Percentiles rank a stretch among this genome's conserved stretches.
Conservation (phyloP, 2,329 filamentous ascomycete genomes). For the Colletotrichum sp. region DNA sequence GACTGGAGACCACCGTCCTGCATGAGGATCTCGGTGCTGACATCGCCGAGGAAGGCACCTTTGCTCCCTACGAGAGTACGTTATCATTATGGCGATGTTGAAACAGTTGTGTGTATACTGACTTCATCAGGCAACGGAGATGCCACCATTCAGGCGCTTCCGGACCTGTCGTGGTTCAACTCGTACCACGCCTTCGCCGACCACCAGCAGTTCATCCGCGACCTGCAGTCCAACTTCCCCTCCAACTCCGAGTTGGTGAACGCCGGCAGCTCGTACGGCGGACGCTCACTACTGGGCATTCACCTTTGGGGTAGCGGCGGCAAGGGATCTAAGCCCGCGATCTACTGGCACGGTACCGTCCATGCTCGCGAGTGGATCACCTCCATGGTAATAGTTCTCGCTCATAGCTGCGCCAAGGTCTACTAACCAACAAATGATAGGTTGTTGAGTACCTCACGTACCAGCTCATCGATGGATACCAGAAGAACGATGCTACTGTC, state of each 20-base stretch:
- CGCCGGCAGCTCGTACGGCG: constrained; percentile 51
- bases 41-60: constrained; percentile 24
- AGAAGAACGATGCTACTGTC: constrained; percentile 37
- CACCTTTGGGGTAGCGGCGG: constrained; percentile 56
- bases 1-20: constrained; percentile 24
- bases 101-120: accelerated
- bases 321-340: constrained; percentile 52
- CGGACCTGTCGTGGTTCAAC: constrained; percentile 52
- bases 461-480: constrained; percentile 52
- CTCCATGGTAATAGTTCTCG: constrained; percentile 44
- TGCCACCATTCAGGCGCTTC: constrained; percentile 10
- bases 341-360: constrained; percentile 62
- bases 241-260: constrained; percentile 53
- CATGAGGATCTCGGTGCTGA: constrained; percentile 26
- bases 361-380: constrained; percentile 68
- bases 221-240: constrained; percentile 47
- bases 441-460: constrained; percentile 58
- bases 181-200: constrained; percentile 58
- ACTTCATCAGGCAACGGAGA: not conserved
- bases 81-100: accelerated
- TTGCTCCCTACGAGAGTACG: constrained; percentile 14
- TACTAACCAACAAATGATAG: constrained; percentile 20
- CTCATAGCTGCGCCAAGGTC: accelerated
- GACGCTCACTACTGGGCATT: constrained; percentile 64
- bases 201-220: constrained; percentile 52